phyloP scores from a whole-genome alignment of 2,329 filamentous ascomycete species.

The Fusarium begoniae region DNA sequence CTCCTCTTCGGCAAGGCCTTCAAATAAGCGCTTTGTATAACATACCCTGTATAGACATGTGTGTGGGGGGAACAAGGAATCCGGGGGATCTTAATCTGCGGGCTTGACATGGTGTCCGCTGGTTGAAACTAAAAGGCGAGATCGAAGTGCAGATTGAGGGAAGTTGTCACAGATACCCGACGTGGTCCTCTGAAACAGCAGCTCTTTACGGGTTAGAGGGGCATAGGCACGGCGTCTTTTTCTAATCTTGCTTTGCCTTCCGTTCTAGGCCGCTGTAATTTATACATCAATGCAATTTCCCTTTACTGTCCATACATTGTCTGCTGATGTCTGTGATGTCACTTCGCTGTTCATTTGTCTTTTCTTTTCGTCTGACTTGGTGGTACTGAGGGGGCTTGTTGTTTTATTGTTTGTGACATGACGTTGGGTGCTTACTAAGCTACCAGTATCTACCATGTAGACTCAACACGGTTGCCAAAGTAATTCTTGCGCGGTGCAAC shows the following conservation, averaged over 20 bases:
- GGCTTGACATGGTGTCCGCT: constrained; percentile 51
- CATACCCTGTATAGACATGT: constrained; percentile 54
- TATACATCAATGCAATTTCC: constrained; percentile 69
- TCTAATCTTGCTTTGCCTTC: constrained; percentile 56
- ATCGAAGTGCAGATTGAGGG: constrained; percentile 56
- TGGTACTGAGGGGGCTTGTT: background rate
- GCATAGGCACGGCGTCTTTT: constrained; percentile 59
- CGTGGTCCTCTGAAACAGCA: constrained; percentile 52
- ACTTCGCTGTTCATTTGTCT: background rate
- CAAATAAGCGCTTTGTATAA: constrained; percentile 67
- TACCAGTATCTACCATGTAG: background rate
- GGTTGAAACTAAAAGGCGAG: constrained; percentile 58
- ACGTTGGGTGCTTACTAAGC: constrained; percentile 22
- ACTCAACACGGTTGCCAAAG: background rate
- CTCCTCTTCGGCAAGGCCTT: constrained; percentile 99
- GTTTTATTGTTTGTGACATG: background rate
- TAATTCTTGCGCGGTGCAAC: background rate
- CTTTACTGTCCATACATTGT: constrained; percentile 42
- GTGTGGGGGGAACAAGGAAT: constrained; percentile 44
- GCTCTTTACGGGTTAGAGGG: constrained; percentile 59
- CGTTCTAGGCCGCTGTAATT: constrained; percentile 69
- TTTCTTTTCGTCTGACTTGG: background rate
- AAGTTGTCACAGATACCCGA: constrained; percentile 53
- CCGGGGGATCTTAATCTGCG: constrained; percentile 44
- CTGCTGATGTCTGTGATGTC: background rate